A percentile compares a stretch with the other conserved stretches of the same genome.
These are phyloP conservation scores for Pseudogymnoascus pannorum DNA, from an alignment of 2,329 filamentous ascomycete genomes.

Conservation along the genomic window DNA sequence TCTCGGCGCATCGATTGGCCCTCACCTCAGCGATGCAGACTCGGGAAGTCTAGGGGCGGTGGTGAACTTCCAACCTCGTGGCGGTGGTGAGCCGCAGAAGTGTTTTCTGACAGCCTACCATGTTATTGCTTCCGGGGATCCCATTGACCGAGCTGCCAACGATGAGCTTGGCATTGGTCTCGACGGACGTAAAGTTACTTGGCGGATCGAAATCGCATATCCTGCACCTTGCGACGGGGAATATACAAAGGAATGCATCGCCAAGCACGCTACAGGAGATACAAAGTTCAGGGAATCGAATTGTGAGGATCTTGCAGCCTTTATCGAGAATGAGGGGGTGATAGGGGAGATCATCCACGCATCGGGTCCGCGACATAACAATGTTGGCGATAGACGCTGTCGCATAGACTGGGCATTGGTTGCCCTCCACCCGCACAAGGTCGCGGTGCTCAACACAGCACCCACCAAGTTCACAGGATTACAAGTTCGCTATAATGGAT, in stretches of 20 bases:
- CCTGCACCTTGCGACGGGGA: neutral
- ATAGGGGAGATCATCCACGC: constrained; percentile 2
- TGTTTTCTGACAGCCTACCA: neutral
- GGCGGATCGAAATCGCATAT: neutral
- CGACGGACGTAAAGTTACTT: neutral
- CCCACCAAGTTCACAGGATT: neutral
- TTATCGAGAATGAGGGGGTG: neutral
- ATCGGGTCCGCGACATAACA: neutral
- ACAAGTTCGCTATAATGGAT: too few species aligned
- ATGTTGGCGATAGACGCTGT: neutral
- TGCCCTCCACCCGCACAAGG: neutral
- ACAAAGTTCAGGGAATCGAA: neutral
- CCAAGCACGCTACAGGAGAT: neutral
- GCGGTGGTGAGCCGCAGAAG: neutral
- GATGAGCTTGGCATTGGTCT: neutral
- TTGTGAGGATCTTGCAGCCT: neutral
- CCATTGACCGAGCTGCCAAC: neutral
- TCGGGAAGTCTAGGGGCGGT: neutral
- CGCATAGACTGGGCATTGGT: constrained; percentile 7
- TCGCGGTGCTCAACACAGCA: neutral
- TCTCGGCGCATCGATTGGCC: neutral
- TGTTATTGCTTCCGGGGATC: neutral
- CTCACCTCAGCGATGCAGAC: neutral
- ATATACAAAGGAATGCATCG: neutral
- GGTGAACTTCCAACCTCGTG: neutral